Base-by-base conservation (phyloP, 257 asterid genomes). In the Vinca minor region DNA sequence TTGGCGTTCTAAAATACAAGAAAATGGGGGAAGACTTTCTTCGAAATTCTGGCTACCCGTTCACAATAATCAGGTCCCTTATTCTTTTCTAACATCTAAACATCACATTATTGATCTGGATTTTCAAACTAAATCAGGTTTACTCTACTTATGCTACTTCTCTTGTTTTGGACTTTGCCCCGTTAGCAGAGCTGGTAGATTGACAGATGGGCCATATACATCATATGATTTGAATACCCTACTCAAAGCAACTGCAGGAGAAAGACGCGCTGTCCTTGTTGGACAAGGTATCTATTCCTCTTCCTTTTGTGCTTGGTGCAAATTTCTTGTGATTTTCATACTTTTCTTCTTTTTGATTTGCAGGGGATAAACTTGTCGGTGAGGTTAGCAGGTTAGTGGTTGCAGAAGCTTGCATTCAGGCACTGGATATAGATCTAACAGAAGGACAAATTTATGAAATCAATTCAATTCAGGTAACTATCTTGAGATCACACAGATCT, bases 11-110 rank as follows among this genome's bases (percentile, higher is more conserved):
- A 13, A 91, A 91, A 74, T 91, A 91, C 64, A 91, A 91, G 95
- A 91, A 88, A 78, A 88, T 86, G 98, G 98, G 95, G 62, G 98
- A 91, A 82, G 98, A 91, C 78, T 88, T 83, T 75, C 85, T 91
- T 78, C 86, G 89, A 20, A 73, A 72, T 77, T 91, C 95, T 53
- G 98, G 98, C 70, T 79, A 80, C 57, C 96, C 96, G 9, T 91
- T 73, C 74, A 88, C 98, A 67, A 86, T 91, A 67, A 85, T 91
- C 76, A 88, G 98, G 96, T 91, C 8, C 31, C 23, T 23, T 8
- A 41, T 3, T 36, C 38, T 12, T 38, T 15, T 29, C 13, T 11
- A 13, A 36, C 41, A 34, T n/a, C 38, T 71, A 56, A 15, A 69
- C 62, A 46, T 63, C 52, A 23, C 45, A 53, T 74, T 34, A 39